A percentile compares a stretch with the other conserved stretches of the same genome.
Evolutionary conservation across 495 filamentous ascomycete species (phyloP).

Genomic region (Talaromyces adpressus): DNA sequence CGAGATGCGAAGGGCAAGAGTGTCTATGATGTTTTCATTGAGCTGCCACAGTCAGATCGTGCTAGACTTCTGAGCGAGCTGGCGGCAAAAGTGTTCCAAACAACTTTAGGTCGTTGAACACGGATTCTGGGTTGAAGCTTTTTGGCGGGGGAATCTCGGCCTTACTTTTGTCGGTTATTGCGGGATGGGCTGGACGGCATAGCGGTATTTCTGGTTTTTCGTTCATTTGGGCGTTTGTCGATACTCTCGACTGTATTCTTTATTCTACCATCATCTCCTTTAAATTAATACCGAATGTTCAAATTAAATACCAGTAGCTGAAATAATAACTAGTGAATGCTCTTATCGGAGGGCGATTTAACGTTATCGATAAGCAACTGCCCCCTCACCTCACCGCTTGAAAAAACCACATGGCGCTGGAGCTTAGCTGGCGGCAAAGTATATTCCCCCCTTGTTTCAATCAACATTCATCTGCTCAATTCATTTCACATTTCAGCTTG

Average conservation of each 20-base stretch:
- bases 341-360: conserved; percentile 1
- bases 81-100: conserved; percentile 61
- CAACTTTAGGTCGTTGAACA: conserved; percentile 23
- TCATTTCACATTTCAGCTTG: neutral
- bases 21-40: conserved; percentile 83
- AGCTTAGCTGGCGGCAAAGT: neutral
- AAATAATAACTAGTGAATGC: neutral
- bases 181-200: neutral
- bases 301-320: too few relatives aligned
- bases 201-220: neutral
- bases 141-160: neutral
- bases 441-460: neutral
- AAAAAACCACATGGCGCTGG: neutral
- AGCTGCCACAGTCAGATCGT: conserved; percentile 74
- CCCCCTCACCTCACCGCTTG: conserved; percentile 1
- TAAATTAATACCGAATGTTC: neutral
- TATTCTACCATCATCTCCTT: neutral
- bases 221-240: neutral
- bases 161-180: neutral
- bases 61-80: conserved; percentile 69
- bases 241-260: neutral
- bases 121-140: neutral
- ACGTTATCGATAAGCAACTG: conserved; percentile 5
- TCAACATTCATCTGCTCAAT: neutral
- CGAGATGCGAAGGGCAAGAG: conserved; percentile 89